A percentile compares a stretch with the other conserved stretches of the same genome.
These are phyloP conservation scores for Musa balbisiana DNA, from an alignment of 202 grass and related monocot species.

Conservation along the genomic window DNA sequence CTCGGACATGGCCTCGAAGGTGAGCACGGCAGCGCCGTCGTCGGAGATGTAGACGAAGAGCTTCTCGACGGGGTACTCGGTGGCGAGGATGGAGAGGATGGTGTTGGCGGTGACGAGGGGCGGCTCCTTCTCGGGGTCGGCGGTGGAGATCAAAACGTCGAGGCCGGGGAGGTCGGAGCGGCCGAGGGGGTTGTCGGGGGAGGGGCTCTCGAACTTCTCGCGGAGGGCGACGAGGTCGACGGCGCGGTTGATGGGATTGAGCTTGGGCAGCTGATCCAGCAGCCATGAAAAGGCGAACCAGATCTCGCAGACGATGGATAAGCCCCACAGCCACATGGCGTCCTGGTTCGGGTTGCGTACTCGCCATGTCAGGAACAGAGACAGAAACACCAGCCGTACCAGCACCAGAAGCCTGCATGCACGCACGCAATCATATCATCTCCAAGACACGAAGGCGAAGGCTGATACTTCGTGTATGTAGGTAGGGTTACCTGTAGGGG, in stretches of 20 bases:
- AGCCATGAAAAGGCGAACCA: conserved; percentile 25
- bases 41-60: conserved; percentile 7
- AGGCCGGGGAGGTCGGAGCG: conserved; percentile 23
- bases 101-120: conserved; percentile 23
- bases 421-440: too few species aligned
- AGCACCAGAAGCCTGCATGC: conserved; percentile 35
- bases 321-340: conserved; percentile 34
- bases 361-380: conserved; percentile 34
- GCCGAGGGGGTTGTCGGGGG: conserved; percentile 4
- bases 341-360: conserved; percentile 40
- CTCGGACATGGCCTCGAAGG: conserved; percentile 22
- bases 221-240: conserved; percentile 20
- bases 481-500: conserved; percentile 32
- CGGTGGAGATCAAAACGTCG: conserved; percentile 26
- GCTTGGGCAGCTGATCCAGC: conserved; percentile 18
- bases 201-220: conserved; percentile 17
- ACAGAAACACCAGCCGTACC: conserved; percentile 27
- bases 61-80: conserved; percentile 23
- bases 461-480: too few species aligned
- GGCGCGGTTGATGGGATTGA: conserved; percentile 19
- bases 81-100: conserved; percentile 15
- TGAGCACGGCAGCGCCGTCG: conserved; percentile 16
- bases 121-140: conserved; percentile 23
- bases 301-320: conserved; percentile 16
- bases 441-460: too few species aligned